These are phyloP conservation scores for Pilobolus umbonatus DNA, from an alignment of 192 early-diverging fungal genomes.

Conservation along the genomic window DNA sequence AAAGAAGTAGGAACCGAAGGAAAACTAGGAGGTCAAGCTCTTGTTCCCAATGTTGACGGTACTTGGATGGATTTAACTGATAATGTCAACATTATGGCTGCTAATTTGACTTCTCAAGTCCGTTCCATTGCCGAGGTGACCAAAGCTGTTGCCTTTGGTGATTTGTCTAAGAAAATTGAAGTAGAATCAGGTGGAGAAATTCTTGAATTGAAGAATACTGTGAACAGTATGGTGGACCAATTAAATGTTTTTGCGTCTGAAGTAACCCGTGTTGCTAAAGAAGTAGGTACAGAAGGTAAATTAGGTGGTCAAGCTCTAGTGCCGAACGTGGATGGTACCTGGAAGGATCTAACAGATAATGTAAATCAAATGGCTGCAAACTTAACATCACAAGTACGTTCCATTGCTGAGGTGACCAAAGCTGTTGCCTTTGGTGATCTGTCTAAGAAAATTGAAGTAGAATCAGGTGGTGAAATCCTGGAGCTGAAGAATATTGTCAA, in stretches of 20 bases:
- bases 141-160: constrained; percentile 52
- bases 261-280: constrained; percentile 51
- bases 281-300: constrained; percentile 60
- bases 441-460: constrained; percentile 47
- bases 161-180: constrained; percentile 50
- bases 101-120: constrained; percentile 56
- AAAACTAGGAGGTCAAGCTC: constrained; percentile 50
- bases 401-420: constrained; percentile 49
- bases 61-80: constrained; percentile 60
- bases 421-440: constrained; percentile 55
- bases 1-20: constrained; percentile 61
- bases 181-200: constrained; percentile 51
- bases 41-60: constrained; percentile 45
- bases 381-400: constrained; percentile 55
- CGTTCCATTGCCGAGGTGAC: constrained; percentile 55
- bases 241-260: constrained; percentile 48
- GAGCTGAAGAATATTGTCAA: constrained; percentile 70
- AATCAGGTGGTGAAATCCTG: constrained; percentile 48
- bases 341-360: constrained; percentile 57
- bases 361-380: constrained; percentile 63
- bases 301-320: constrained; percentile 57
- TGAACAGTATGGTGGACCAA: constrained; percentile 58
- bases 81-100: constrained; percentile 60
- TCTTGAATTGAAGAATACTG: constrained; percentile 46
- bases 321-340: constrained; percentile 47